phyloP scores from a whole-genome alignment of 176 grass and related monocot species.

The Miscanthus lutarioriparius region DNA sequence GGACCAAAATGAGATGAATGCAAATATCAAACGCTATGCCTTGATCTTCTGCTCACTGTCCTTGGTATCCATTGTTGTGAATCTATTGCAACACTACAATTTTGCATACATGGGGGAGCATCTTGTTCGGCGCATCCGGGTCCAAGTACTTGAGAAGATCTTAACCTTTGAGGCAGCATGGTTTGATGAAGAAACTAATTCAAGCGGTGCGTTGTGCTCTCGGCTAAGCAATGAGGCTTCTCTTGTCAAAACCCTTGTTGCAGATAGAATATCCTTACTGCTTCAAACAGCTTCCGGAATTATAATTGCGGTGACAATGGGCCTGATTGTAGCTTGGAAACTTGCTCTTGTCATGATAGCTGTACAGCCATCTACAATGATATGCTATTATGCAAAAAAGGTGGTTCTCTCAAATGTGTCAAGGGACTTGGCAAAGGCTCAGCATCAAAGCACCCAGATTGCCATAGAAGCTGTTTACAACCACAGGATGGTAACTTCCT shows the following conservation, averaged over 20 bases:
- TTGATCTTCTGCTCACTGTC: slow-evolving; percentile 90
- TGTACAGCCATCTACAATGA: slow-evolving; percentile 77
- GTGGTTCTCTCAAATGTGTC: slow-evolving; percentile 89
- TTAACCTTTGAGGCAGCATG: slow-evolving; percentile 79
- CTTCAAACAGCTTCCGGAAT: slow-evolving; percentile 89
- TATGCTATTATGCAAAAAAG: slow-evolving; percentile 89
- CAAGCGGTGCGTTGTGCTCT: slow-evolving; percentile 80
- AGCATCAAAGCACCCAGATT: slow-evolving; percentile 90
- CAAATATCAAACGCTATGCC: slow-evolving; percentile 64
- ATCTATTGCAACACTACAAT: slow-evolving; percentile 86
- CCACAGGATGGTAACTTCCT: slow-evolving; percentile 97
- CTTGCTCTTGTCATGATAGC: slow-evolving; percentile 98
- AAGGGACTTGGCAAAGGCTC: slow-evolving; percentile 77
- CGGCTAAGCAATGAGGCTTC: slow-evolving; percentile 77
- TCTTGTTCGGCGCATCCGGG: slow-evolving; percentile 75
- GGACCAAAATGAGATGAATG: slow-evolving; percentile 75
- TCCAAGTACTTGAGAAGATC: slow-evolving; percentile 82
- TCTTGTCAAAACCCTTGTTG: slow-evolving; percentile 93
- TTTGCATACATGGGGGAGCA: slow-evolving; percentile 95
- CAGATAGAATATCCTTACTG: slow-evolving; percentile 89
- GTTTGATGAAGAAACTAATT: slow-evolving; percentile 94
- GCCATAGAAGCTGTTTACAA: slow-evolving; percentile 94
- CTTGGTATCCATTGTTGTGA: slow-evolving; percentile 64
- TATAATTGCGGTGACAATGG: slow-evolving; percentile 79
- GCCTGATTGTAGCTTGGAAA: slow-evolving; percentile 89